Conservation (phyloP, 371 early-diverging fungal genomes). For the Mycotypha africana region DNA sequence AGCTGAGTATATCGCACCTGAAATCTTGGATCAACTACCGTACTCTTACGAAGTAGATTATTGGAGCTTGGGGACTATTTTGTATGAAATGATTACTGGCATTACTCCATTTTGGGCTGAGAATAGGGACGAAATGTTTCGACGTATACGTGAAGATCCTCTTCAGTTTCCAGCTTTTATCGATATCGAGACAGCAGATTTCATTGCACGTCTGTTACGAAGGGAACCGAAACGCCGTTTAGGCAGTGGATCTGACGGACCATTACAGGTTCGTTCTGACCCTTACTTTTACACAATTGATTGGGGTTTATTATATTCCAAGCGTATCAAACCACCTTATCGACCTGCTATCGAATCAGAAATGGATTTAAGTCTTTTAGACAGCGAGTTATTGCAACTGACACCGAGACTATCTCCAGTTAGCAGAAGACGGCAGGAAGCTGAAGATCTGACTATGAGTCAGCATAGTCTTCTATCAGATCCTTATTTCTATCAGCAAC, state of each 20-base stretch:
- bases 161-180: conserved; percentile 65
- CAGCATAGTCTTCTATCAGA: conserved; percentile 47
- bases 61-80: conserved; percentile 94
- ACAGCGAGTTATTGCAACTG: conserved; percentile 50
- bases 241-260: conserved; percentile 42
- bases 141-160: conserved; percentile 65
- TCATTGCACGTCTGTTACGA: conserved; percentile 59
- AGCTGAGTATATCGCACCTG: conserved; percentile 88
- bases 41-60: conserved; percentile 92
- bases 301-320: conserved; percentile 64
- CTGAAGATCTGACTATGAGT: conserved; percentile 30
- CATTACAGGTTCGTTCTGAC: conserved; percentile 53
- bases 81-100: conserved; percentile 80
- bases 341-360: conserved; percentile 44
- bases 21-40: conserved; percentile 73
- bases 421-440: no score
- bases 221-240: conserved; percentile 64
- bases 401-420: conserved; percentile 41
- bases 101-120: conserved; percentile 77
- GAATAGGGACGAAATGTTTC: conserved; percentile 72
- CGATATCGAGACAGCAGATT: conserved; percentile 46
- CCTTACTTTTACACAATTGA: conserved; percentile 60
- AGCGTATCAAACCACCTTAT: conserved; percentile 54
- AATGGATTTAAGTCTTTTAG: conserved; percentile 61
- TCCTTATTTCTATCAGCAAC: no score